Conservation (phyloP, 164 flowering plant species). For the Cinnamomum chago region DNA sequence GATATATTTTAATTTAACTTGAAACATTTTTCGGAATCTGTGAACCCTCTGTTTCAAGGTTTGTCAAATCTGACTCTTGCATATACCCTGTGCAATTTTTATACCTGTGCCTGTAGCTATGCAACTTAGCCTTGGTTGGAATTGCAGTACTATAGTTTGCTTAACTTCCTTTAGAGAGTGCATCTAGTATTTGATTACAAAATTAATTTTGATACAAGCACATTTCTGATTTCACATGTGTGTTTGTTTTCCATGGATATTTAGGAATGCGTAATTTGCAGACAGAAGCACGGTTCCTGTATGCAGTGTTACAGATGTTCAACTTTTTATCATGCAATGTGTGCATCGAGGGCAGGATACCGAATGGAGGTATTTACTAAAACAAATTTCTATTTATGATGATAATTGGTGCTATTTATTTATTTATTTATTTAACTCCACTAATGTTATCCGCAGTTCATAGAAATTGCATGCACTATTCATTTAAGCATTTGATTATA, state of each 20-base stretch:
- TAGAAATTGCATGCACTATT: background rate
- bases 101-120: too few species aligned
- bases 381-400: background rate
- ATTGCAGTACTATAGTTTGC: background rate
- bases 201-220: background rate
- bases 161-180: slow-evolving; percentile 3
- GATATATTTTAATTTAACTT: too few species aligned
- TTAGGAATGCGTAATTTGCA: slow-evolving; percentile 89
- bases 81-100: too few species aligned
- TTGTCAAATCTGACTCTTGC: too few species aligned
- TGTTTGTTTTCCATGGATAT: slow-evolving; percentile 13
- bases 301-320: slow-evolving; percentile 92
- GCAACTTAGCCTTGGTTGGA: background rate
- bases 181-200: background rate
- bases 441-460: background rate
- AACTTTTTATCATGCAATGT: slow-evolving; percentile 94
- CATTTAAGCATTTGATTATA: background rate
- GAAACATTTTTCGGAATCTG: too few species aligned
- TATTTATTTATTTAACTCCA: background rate
- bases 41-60: too few species aligned
- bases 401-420: background rate
- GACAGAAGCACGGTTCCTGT: slow-evolving; percentile 97
- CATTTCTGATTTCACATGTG: background rate
- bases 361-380: slow-evolving; percentile 76
- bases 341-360: slow-evolving; percentile 97